Evolutionary conservation across 495 filamentous ascomycete genomes (phyloP), one percentile per base, ranked within the genome.

Genomic region (Peziza echinospora): DNA sequence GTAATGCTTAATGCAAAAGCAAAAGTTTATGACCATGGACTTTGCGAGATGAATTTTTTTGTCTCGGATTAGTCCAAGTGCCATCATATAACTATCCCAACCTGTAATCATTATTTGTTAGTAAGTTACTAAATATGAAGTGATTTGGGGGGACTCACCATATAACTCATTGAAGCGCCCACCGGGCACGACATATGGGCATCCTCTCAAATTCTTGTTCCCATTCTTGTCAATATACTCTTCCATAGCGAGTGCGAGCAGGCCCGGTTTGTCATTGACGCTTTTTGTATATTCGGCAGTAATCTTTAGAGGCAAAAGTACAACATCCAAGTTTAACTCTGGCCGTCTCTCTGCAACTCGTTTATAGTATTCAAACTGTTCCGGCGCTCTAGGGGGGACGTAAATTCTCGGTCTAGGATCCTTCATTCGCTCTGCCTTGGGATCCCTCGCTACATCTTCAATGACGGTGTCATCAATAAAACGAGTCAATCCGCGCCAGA

Each of bases 41-140:
- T 92, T 91, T 47, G 82, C 83, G 30, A 97, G 64, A 56, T 92
- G 72, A 26, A 79, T 75, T 42, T 80, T 78, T 56, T 82, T 80
- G 58, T 85, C 79, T 49, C 76, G 75, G 30, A 94, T 62, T 50
- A 97, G 68, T 4, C 86, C 85, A 8, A 94, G 66, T 6, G 86
- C 84, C 54, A 83, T 84, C 82, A 97, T 93, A 64, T 92, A 96
- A 58, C 82, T 91, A 60, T 97, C 89, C 89, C 89, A 97, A 13
- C 73, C 56, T 59, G 13, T 39, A 21, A 13, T 34, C 26, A n/a
- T 34, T 34, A 34, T 8, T n/a, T 34, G n/a, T 34, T 9, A 41
- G 11, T 23, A 45, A 37, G 16, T 40, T 17, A 40, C 46, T 48
- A 47, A 45, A 46, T 43, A 28, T 25, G 41, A 43, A 5, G 37